phyloP scores from a whole-genome alignment of 257 asterid species.

The Plantago major region DNA sequence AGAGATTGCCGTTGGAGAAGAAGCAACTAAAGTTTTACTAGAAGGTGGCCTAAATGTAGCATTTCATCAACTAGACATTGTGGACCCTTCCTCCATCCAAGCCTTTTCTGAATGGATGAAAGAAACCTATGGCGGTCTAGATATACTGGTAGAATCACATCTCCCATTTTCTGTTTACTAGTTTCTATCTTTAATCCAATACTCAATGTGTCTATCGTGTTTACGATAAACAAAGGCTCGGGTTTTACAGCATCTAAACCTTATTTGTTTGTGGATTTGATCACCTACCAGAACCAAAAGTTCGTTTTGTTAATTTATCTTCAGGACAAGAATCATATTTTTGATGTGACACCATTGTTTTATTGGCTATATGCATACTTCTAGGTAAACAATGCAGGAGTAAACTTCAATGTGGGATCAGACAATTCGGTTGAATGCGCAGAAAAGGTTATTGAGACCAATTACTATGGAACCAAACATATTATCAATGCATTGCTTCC shows the following conservation, averaged over 20 bases:
- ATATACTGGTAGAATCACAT: slow-evolving; percentile 61
- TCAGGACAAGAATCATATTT: not conserved
- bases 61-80: slow-evolving; percentile 75
- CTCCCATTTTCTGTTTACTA: slow-evolving; percentile 3
- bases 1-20: slow-evolving; percentile 69
- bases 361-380: slow-evolving; percentile 22
- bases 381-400: slow-evolving; percentile 97
- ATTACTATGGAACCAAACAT: slow-evolving; percentile 83
- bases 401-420: slow-evolving; percentile 73
- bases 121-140: slow-evolving; percentile 67
- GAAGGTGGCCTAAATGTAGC: slow-evolving; percentile 73
- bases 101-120: slow-evolving; percentile 56
- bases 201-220: too few relatives aligned
- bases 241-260: too few relatives aligned
- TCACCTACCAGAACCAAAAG: too few relatives aligned
- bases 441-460: slow-evolving; percentile 63
- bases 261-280: too few relatives aligned
- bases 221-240: too few relatives aligned
- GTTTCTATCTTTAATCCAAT: not conserved
- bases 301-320: too few relatives aligned
- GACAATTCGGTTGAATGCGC: slow-evolving; percentile 74
- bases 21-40: slow-evolving; percentile 69
- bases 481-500: slow-evolving; percentile 79
- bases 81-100: slow-evolving; percentile 59
- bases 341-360: not conserved